phyloP scores from a whole-genome alignment of 2,329 filamentous ascomycete genomes.

The Ciborinia camelliae region DNA sequence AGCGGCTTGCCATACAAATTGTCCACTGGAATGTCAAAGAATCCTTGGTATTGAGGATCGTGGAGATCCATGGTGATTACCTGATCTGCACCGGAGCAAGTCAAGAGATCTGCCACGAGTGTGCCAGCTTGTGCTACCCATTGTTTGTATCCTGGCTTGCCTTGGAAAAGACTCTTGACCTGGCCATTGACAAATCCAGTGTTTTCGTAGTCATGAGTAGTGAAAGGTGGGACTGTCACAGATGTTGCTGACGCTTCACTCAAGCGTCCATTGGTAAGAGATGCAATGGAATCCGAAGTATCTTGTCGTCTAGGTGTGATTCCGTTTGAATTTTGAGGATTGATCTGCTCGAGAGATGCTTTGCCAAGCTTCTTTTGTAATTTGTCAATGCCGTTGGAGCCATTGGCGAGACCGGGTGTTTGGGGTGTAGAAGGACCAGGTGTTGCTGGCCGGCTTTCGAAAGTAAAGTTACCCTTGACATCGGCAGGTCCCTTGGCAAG shows the following conservation, averaged over 20 bases:
- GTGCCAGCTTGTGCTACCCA: constrained; percentile 98
- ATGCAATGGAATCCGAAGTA: constrained; percentile 42
- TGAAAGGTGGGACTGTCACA: constrained; percentile 41
- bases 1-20: constrained; percentile 87
- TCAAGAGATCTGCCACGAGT: constrained; percentile 88
- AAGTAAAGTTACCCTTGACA: constrained; percentile 66
- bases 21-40: constrained; percentile 98
- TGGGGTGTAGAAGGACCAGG: constrained; percentile 70
- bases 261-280: constrained; percentile 32
- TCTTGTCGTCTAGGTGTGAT: constrained; percentile 38
- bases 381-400: constrained; percentile 60
- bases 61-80: constrained; percentile 97
- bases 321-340: constrained; percentile 39
- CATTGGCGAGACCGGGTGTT: constrained; percentile 54
- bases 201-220: constrained; percentile 64
- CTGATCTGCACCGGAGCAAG: constrained; percentile 93
- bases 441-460: constrained; percentile 87
- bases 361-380: constrained; percentile 72
- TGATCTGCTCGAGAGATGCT: constrained; percentile 58
- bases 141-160: constrained; percentile 92
- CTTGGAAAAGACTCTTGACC: constrained; percentile 61
- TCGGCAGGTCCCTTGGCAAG: constrained; percentile 64
- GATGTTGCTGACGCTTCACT: constrained; percentile 30
- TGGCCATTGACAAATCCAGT: constrained; percentile 48
- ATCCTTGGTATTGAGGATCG: constrained; percentile 95